Evolutionary conservation across 495 filamentous ascomycete species (phyloP).

Genomic region (Penicillium psychrofluorescens): DNA sequence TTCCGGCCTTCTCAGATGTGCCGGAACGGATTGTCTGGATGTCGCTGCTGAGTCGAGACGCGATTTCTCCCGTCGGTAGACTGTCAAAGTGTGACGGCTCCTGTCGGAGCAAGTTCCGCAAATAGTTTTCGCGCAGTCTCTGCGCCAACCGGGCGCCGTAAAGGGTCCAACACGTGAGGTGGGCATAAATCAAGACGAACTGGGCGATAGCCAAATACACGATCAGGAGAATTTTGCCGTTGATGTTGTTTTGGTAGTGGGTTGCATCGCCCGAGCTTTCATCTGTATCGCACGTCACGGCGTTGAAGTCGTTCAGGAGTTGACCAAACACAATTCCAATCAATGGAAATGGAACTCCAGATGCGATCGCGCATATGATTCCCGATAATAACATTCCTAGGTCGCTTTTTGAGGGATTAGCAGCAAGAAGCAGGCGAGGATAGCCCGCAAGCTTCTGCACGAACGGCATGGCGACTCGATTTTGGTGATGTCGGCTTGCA

Average conservation of each 20-base stretch:
- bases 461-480: constrained; percentile 17
- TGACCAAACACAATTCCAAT: constrained; percentile 63
- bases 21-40: constrained; percentile 55
- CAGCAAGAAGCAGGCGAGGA: constrained; percentile 34
- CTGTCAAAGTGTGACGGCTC: constrained; percentile 56
- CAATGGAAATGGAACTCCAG: constrained; percentile 61
- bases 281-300: constrained; percentile 40
- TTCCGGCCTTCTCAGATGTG: constrained; percentile 61
- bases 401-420: constrained; percentile 14
- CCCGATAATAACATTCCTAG: constrained; percentile 7
- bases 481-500: no score
- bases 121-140: constrained; percentile 51
- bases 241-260: constrained; percentile 36
- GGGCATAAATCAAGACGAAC: constrained; percentile 51
- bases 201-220: constrained; percentile 57
- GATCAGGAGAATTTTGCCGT: constrained; percentile 52
- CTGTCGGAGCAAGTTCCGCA: constrained; percentile 50
- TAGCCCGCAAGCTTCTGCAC: constrained; percentile 31
- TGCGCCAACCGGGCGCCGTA: constrained; percentile 55
- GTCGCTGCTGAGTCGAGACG: constrained; percentile 52
- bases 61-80: constrained; percentile 51
- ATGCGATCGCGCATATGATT: constrained; percentile 45
- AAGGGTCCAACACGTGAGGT: constrained; percentile 50
- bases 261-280: neutral
- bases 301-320: constrained; percentile 60